phyloP scores from a whole-genome alignment of 2,329 filamentous ascomycete species.

The Aspergillus costaricaensis region DNA sequence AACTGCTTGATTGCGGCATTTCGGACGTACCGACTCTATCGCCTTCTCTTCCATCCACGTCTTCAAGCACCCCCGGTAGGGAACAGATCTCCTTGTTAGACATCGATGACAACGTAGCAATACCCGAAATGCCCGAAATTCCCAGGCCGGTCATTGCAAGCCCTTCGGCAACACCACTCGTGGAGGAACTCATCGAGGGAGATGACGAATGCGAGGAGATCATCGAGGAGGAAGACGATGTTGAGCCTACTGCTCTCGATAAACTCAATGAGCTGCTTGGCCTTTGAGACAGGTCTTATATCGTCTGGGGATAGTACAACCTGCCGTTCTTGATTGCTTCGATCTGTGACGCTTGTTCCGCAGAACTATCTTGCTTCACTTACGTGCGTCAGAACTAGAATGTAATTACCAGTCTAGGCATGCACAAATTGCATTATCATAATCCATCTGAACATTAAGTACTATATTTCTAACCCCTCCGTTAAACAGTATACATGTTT shows the following conservation, averaged over 20 bases:
- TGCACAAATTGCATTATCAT: too few species aligned
- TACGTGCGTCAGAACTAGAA: too few species aligned
- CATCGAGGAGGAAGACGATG: conserved; percentile 25
- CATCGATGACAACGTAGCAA: conserved; percentile 10
- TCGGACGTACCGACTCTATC: not conserved
- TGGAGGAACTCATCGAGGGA: not conserved
- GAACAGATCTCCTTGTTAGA: conserved; percentile 18
- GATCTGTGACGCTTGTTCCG: not conserved
- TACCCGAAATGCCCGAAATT: not conserved
- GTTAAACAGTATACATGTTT: too few species aligned
- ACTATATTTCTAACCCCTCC: too few species aligned
- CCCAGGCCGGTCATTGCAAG: not conserved
- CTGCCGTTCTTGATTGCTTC: not conserved
- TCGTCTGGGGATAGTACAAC: not conserved
- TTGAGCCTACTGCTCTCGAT: conserved; percentile 31
- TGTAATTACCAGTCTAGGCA: too few species aligned
- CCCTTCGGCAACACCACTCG: not conserved
- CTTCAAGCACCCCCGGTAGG: not conserved
- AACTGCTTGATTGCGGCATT: conserved; percentile 26
- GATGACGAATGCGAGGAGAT: conserved; percentile 17
- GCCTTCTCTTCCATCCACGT: not conserved
- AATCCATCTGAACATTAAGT: too few species aligned
- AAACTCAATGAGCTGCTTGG: conserved; percentile 25
- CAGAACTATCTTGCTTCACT: too few species aligned
- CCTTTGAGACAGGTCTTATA: not conserved